phyloP scores from a whole-genome alignment of 2,329 filamentous ascomycete species.

The Nemania diffusa region DNA sequence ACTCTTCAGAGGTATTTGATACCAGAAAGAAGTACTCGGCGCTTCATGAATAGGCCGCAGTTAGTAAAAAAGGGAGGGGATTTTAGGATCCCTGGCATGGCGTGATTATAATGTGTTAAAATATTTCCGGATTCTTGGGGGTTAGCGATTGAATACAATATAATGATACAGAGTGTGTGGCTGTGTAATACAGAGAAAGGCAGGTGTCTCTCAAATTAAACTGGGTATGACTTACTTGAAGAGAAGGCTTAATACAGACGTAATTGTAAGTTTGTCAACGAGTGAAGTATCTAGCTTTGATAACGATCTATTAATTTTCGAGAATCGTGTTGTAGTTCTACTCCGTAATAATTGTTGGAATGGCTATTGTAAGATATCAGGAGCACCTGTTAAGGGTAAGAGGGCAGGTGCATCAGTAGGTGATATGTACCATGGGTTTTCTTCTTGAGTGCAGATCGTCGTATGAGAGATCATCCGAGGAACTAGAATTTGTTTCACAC shows the following conservation, averaged over 20 bases:
- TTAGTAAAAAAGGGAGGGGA: background rate
- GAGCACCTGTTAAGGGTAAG: background rate
- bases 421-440: background rate
- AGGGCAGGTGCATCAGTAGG: background rate
- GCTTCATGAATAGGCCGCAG: background rate
- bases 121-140: too few species aligned
- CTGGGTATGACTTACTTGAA: background rate
- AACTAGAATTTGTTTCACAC: background rate
- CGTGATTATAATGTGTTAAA: background rate
- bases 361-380: background rate
- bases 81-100: background rate
- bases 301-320: too few species aligned
- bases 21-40: background rate
- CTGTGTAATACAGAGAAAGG: background rate
- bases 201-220: background rate
- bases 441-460: background rate
- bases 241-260: background rate
- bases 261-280: too few species aligned
- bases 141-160: too few species aligned
- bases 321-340: too few species aligned
- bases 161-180: background rate
- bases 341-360: background rate
- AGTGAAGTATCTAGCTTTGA: background rate
- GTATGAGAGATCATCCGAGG: background rate
- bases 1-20: background rate